These are phyloP conservation scores for Aspergillus flavus DNA, from an alignment of 2,329 filamentous ascomycete genomes.

Conservation along the genomic window DNA sequence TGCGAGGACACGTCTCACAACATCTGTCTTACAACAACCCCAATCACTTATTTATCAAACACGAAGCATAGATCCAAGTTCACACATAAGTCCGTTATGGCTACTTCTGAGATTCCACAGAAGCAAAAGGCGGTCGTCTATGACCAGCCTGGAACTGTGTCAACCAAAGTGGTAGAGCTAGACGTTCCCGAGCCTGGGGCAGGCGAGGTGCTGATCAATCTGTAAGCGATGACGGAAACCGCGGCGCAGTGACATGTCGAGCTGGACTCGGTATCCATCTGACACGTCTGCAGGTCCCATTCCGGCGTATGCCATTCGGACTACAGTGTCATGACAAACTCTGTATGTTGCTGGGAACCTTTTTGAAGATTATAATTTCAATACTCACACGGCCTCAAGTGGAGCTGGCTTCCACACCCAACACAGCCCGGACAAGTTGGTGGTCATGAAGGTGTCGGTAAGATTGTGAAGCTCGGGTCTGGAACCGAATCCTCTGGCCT, in stretches of 20 bases:
- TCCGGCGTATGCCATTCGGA: slow-evolving; percentile 69
- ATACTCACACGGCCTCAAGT: slow-evolving; percentile 37
- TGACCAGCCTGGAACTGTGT: slow-evolving; percentile 66
- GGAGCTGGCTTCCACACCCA: slow-evolving; percentile 60
- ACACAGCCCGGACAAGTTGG: slow-evolving; percentile 66
- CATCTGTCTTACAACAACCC: not conserved
- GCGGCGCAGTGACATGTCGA: too few relatives aligned
- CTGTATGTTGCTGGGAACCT: slow-evolving; percentile 22
- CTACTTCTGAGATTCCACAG: slow-evolving; percentile 51
- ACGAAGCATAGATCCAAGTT: not conserved
- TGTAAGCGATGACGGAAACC: slow-evolving; percentile 46
- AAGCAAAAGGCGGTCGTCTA: slow-evolving; percentile 67
- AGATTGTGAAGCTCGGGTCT: slow-evolving; percentile 66
- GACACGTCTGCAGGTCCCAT: slow-evolving; percentile 51
- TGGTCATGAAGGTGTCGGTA: slow-evolving; percentile 70
- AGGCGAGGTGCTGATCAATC: slow-evolving; percentile 64
- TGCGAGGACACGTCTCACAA: not conserved
- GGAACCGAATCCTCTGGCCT: slow-evolving; percentile 58
- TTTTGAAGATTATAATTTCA: not conserved
- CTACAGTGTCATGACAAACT: slow-evolving; percentile 58
- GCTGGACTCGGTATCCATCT: not conserved
- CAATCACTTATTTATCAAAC: not conserved
- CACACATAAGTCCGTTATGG: slow-evolving; percentile 28
- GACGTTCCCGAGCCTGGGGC: slow-evolving; percentile 66
- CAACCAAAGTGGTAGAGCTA: slow-evolving; percentile 64